Conservation (phyloP, 192 early-diverging fungal genomes). For the Endogone sp. region DNA sequence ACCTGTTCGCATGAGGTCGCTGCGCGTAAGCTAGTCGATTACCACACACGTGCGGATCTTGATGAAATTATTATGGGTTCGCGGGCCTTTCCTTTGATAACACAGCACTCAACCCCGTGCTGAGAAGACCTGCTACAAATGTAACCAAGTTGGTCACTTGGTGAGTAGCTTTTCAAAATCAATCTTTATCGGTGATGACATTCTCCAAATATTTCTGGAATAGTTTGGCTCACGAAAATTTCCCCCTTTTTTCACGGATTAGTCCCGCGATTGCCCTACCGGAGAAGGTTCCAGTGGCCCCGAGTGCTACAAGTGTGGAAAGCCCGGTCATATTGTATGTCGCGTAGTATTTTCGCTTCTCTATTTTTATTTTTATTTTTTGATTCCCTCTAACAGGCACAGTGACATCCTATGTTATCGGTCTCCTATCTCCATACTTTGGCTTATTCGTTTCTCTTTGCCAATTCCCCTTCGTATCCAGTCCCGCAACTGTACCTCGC, state of each 20-base stretch:
- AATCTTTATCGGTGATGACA: too few species aligned
- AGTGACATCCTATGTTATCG: too few species aligned
- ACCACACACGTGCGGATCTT: not conserved
- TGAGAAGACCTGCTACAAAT: slow-evolving; percentile 55
- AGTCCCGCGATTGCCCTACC: not conserved
- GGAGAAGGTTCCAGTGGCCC: slow-evolving; percentile 29
- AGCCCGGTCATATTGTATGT: slow-evolving; percentile 27
- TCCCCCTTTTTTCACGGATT: not conserved
- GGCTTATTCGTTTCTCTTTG: not conserved
- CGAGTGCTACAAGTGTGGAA: slow-evolving; percentile 44
- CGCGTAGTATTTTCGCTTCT: too few species aligned
- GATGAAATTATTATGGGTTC: not conserved
- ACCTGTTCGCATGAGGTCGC: not conserved
- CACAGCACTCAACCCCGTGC: slow-evolving; percentile 38
- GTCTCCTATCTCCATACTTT: too few species aligned
- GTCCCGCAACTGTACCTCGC: not conserved
- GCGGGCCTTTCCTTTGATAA: not conserved
- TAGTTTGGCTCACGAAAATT: not conserved
- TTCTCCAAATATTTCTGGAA: too few species aligned
- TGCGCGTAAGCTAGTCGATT: not conserved
- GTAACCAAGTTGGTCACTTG: slow-evolving; percentile 42
- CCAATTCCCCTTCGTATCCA: not conserved
- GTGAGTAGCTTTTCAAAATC: not conserved
- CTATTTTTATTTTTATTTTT: too few species aligned
- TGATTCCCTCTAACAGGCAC: too few species aligned